A percentile compares a stretch with the other conserved stretches of the same genome.
Evolutionary conservation across 805 yeast species (phyloP).

Genomic region (Zygoascus ofunaensis): DNA sequence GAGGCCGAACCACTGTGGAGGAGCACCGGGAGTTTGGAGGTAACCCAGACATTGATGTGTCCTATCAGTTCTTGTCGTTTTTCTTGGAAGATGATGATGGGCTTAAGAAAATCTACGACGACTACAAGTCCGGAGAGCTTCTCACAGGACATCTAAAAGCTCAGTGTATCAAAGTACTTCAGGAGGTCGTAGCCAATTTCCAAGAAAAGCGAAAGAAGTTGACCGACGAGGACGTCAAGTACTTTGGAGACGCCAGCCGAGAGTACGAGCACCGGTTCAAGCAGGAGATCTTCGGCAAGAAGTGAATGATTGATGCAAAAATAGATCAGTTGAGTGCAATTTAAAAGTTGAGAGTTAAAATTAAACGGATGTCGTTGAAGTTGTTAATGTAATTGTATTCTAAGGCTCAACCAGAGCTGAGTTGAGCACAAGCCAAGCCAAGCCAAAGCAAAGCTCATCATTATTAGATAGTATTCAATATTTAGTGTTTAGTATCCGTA

Average conservation of each 20-base stretch:
- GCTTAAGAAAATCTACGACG: conserved; percentile 49
- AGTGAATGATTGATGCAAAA: neutral
- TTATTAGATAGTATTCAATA: no score
- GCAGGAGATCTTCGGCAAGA: conserved; percentile 28
- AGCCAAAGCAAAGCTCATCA: no score
- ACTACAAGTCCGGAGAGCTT: conserved; percentile 70
- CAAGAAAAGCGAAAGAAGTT: conserved; percentile 69
- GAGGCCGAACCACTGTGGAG: conserved; percentile 81
- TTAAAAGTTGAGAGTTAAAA: no score
- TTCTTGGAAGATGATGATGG: conserved; percentile 83
- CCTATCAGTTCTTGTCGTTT: conserved; percentile 86
- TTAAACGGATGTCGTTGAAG: no score
- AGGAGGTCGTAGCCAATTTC: conserved; percentile 68
- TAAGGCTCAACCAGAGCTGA: no score
- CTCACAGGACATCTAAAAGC: conserved; percentile 92
- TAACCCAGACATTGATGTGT: conserved; percentile 89
- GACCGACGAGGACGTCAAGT: conserved; percentile 48
- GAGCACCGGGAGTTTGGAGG: conserved; percentile 90
- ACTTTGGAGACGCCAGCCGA: conserved; percentile 64
- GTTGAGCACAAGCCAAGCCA: no score
- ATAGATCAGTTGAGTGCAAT: neutral
- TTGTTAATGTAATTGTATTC: neutral
- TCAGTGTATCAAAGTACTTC: conserved; percentile 70
- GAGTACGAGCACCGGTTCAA: conserved; percentile 50
- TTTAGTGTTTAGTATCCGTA: no score